Base-by-base conservation (phyloP, 805 yeast genomes). In the Wickerhamomyces hampshirensis region DNA sequence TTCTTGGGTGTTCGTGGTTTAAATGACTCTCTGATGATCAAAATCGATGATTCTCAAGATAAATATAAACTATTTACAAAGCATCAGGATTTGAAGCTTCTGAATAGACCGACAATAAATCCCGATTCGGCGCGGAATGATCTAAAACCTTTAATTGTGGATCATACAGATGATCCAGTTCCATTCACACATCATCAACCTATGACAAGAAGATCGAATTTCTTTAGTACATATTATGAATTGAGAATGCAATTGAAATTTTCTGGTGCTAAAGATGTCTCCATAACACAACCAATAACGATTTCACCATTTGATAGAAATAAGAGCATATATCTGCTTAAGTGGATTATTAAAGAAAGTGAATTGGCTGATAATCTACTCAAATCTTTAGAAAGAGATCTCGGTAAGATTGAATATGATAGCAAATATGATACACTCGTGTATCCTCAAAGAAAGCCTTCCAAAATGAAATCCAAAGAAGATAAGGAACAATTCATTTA, bases 311-410 rank as follows among this genome's bases (percentile, higher is more conserved):
- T 69, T 60, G 69, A 75, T 46, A 54, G 70, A 26, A 45, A 55
- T 3, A 66, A 72, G 45, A 61, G 78, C 28, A 68, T 63, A 23
- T 68, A 75, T 38, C 51, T 78, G 10, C 62, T 77, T 37, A 66
- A 64, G 40, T 68, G 81, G 70, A 74, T 79, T 13, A 44, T 66
- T 39, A 63, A 66, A 33, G 81, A 79, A 51, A 71, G 74, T 35
- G 73, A 69, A 26, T 39, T 60, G 17, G 74, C 82, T 2, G 55
- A 50, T 23, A 48, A 43, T 4, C 40, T 40, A 31, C 23, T 44
- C 10, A 33, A 34, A 10, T 30, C 31, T 12, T 16, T 44, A 34
- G 60, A 62, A 27, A 53, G 49, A 12, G 57, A 52, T 23, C 55
- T 57, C 39, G 67, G 69, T 3, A 62, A 65, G 7, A 58, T 63